Conservation (phyloP, 2,329 filamentous ascomycete species). For the Sordariomycetes sp. region DNA sequence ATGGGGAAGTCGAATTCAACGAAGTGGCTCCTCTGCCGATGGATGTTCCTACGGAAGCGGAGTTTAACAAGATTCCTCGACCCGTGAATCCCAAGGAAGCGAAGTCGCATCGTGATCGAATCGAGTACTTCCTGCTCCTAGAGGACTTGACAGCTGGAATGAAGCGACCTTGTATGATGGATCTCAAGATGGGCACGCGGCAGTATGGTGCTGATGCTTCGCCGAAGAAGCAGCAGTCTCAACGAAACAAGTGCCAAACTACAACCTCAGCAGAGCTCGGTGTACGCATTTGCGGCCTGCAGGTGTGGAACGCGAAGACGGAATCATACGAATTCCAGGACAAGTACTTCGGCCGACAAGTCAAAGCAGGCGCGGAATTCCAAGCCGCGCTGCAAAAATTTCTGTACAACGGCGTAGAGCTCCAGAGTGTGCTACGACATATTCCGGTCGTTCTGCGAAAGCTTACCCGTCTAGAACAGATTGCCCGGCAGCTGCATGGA, state of each 20-base stretch:
- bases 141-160: slow-evolving; percentile 96
- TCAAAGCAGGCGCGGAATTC: slow-evolving; percentile 84
- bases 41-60: slow-evolving; percentile 23
- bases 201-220: slow-evolving; percentile 92
- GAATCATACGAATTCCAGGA: slow-evolving; percentile 91
- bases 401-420: slow-evolving; percentile 79
- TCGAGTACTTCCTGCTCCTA: slow-evolving; percentile 86
- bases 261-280: slow-evolving; percentile 90
- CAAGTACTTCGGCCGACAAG: slow-evolving; percentile 88
- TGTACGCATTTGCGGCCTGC: slow-evolving; percentile 88
- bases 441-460: slow-evolving; percentile 84
- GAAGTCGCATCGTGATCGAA: slow-evolving; percentile 55
- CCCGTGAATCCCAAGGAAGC: slow-evolving; percentile 73
- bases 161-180: slow-evolving; percentile 92
- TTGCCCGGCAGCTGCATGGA: slow-evolving; percentile 68
- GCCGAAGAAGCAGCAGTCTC: slow-evolving; percentile 86
- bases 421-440: slow-evolving; percentile 71
- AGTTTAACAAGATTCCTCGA: slow-evolving; percentile 36
- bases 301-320: slow-evolving; percentile 83
- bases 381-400: slow-evolving; percentile 82
- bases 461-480: slow-evolving; percentile 71
- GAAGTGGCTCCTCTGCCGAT: slow-evolving; percentile 19
- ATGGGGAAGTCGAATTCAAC: slow-evolving; percentile 1
- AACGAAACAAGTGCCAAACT: slow-evolving; percentile 82
- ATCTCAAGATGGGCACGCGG: slow-evolving; percentile 96